These are phyloP conservation scores for Tuber microsphaerosporum DNA, from an alignment of 495 filamentous ascomycete genomes.

Conservation along the genomic window DNA sequence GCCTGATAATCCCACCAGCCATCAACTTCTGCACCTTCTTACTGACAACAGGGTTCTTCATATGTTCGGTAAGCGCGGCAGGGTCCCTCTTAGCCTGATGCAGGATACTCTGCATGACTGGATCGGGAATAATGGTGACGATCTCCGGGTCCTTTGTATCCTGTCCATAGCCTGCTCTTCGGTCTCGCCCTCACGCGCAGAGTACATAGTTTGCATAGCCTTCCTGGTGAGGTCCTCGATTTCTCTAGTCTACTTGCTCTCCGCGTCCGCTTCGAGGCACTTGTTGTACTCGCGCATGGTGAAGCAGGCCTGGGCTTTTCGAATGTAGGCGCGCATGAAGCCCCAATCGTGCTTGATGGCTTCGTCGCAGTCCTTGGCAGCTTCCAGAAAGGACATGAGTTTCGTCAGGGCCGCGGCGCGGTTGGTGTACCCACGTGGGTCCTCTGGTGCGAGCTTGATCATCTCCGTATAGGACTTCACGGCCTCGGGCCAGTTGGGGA, in stretches of 20 bases:
- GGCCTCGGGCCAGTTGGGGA: constrained; percentile 92
- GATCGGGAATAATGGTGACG: constrained; percentile 73
- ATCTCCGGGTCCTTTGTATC: constrained; percentile 88
- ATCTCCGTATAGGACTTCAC: constrained; percentile 95
- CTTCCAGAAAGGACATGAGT: constrained; percentile 86
- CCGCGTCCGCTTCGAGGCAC: constrained; percentile 77
- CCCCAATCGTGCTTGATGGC: constrained; percentile 84
- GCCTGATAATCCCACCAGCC: constrained; percentile 81
- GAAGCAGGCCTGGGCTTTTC: constrained; percentile 86
- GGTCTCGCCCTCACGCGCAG: constrained; percentile 83
- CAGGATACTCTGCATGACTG: constrained; percentile 95
- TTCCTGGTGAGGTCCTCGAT: constrained; percentile 93
- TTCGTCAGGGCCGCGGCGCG: constrained; percentile 95
- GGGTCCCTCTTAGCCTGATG: constrained; percentile 86
- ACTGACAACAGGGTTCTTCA: constrained; percentile 79
- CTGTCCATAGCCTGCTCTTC: constrained; percentile 93
- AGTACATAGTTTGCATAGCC: constrained; percentile 83
- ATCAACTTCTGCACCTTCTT: constrained; percentile 87
- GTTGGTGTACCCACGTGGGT: constrained; percentile 93
- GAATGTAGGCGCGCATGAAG: constrained; percentile 91
- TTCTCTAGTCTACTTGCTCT: constrained; percentile 71
- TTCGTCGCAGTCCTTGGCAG: constrained; percentile 83
- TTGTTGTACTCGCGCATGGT: constrained; percentile 97
- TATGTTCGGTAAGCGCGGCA: constrained; percentile 85
- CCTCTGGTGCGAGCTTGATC: constrained; percentile 88